Evolutionary conservation across 257 asterid species (phyloP), one percentile per base, ranked within the genome.

Genomic region (Petrea volubilis): DNA sequence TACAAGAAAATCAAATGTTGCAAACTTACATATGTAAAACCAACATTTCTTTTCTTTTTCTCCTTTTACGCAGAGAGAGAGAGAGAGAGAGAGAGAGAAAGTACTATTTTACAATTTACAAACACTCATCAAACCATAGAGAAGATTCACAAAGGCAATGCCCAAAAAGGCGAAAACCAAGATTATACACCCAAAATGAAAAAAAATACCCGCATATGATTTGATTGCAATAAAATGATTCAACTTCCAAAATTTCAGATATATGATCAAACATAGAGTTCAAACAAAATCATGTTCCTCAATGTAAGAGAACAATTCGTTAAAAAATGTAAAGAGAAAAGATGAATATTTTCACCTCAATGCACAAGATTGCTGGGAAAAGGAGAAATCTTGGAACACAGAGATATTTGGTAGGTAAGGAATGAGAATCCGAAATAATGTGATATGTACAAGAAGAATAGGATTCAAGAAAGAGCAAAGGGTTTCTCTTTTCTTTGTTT

Each of bases 281-380:
- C 28, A 68, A 75, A 28, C 51, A 50, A 29, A 49, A 49, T 3
- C 66, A 43, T 21, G 17, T 18, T 38, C 43, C 5, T 34, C 7
- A 7, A 17, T 8, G 15, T 21, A 53, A 53, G 6, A 36, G 6
- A 67, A 14, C 1, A 13, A 20, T 15, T 17, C 0, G 15, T 2
- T 31, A 24, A 41, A 46, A 44, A 24, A 8, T 20, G 52, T 20
- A 40, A 58, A 15, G 34, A 24, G 8, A 33, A 64, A 58, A 78
- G 55, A 66, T 27, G 43, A 70, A 60, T 51, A 51, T 9, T 60
- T 51, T 20, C 67, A 79, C 84, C 84, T 75, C 53, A 70, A 50
- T 74, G 63, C 58, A 12, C 44, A 28, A 71, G 60, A 15, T 13
- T 12, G 29, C 18, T 18, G n/a, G 51, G 33, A 40, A 65, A 73